Percentiles rank a stretch among this genome's conserved stretches.
These are phyloP conservation scores for Rhodotorula sp. DNA, from an alignment of 1,284 basidiomycete species.

Conservation along the genomic window DNA sequence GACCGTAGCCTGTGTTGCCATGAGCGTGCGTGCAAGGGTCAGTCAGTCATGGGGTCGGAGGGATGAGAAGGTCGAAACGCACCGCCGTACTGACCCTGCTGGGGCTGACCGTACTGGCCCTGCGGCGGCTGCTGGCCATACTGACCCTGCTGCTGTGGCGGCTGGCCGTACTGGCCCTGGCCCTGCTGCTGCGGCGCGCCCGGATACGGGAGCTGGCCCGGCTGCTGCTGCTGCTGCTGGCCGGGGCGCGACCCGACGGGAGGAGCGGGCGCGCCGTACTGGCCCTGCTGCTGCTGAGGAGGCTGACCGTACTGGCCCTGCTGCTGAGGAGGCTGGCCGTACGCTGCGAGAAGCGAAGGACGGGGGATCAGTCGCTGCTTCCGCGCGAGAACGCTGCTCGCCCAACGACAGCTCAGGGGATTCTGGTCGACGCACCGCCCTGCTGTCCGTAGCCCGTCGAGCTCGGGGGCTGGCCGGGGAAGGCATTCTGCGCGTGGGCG, in stretches of 20 bases:
- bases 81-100: neutral
- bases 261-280: constrained; percentile 4
- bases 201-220: constrained; percentile 6
- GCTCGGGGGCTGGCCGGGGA: constrained; percentile 8
- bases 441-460: constrained; percentile 11
- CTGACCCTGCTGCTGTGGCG: constrained; percentile 11
- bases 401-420: no score
- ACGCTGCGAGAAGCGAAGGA: neutral
- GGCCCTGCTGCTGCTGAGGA: constrained; percentile 7
- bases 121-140: constrained; percentile 12
- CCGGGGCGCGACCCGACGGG: neutral
- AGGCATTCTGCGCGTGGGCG: constrained; percentile 16
- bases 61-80: no score
- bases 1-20: constrained; percentile 5
- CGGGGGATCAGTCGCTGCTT: neutral
- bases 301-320: constrained; percentile 11
- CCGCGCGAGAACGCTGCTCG: neutral
- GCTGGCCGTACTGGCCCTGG: constrained; percentile 13
- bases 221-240: neutral
- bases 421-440: neutral
- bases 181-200: neutral
- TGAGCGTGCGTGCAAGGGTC: no score
- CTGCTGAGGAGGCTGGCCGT: constrained; percentile 13
- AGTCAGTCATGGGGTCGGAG: neutral
- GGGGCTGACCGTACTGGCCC: constrained; percentile 6